Evolutionary conservation across 805 yeast genomes (phyloP).

Genomic region (Ogataea sp.): DNA sequence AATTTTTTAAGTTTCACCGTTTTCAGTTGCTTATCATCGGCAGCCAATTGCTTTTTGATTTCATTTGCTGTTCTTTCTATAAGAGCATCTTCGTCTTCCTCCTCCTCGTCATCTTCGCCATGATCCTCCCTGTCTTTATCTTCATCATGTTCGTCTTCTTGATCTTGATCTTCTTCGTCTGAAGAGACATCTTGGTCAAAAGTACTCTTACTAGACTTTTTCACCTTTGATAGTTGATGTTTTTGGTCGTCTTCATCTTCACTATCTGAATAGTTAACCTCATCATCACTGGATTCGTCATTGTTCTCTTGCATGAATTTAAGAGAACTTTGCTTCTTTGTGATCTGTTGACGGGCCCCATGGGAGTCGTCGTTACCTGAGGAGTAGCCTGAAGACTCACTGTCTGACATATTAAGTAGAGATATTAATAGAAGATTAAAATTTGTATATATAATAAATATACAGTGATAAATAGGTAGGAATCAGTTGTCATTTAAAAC

Average conservation of each 20-base stretch:
- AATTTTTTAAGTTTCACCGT: constrained; percentile 44
- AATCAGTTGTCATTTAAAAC: too few species aligned
- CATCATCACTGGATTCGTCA: constrained; percentile 5
- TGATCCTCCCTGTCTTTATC: constrained; percentile 14
- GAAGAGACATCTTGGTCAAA: constrained; percentile 2
- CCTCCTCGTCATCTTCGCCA: constrained; percentile 9
- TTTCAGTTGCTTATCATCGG: constrained; percentile 17
- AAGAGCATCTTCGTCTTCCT: constrained; percentile 11
- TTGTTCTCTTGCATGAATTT: background rate
- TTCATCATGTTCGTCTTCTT: constrained; percentile 10
- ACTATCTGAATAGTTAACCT: background rate
- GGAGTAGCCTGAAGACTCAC: background rate
- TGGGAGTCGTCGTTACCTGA: background rate
- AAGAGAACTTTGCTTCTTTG: background rate
- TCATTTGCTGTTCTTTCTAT: constrained; percentile 10
- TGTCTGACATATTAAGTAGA: background rate
- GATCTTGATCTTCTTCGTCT: constrained; percentile 17
- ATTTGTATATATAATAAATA: too few species aligned
- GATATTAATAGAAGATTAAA: too few species aligned
- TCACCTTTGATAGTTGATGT: constrained; percentile 3
- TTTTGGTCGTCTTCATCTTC: constrained; percentile 3
- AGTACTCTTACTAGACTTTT: constrained; percentile 1
- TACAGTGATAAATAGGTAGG: too few species aligned
- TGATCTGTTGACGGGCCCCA: background rate
- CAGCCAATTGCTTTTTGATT: constrained; percentile 1